Percentiles rank a stretch among this genome's conserved stretches.
Conservation (phyloP, 805 yeast genomes). For the Sugiyamaella smithiae region DNA sequence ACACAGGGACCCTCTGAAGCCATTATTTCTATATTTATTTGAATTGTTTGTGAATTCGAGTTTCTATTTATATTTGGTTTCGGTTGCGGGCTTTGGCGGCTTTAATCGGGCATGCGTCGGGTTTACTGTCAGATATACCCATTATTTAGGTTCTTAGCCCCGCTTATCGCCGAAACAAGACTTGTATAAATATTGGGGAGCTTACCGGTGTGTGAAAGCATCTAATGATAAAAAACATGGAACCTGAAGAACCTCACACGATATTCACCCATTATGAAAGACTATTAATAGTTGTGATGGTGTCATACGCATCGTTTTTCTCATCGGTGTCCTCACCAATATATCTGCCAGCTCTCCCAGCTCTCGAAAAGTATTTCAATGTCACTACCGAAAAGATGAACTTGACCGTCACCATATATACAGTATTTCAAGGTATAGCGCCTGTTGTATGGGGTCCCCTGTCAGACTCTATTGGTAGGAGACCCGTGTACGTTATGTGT, state of each 20-base stretch:
- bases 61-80: no score
- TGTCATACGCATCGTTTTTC: conserved; percentile 47
- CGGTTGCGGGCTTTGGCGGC: no score
- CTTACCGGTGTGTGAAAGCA: no score
- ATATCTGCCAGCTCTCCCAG: conserved; percentile 72
- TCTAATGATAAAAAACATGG: no score
- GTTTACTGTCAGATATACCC: no score
- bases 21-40: no score
- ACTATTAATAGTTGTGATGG: conserved; percentile 4
- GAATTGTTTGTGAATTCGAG: no score
- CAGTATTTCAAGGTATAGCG: conserved; percentile 69
- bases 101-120: no score
- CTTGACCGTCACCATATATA: conserved; percentile 70
- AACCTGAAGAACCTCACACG: conserved; percentile 4
- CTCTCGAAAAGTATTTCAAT: conserved; percentile 51
- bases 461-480: conserved; percentile 69
- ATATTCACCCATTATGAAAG: conserved; percentile 3
- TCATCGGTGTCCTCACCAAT: conserved; percentile 73
- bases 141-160: no score
- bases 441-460: conserved; percentile 71
- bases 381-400: conserved; percentile 59
- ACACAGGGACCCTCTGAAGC: no score
- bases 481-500: conserved; percentile 61
- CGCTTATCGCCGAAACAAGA: no score
- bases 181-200: no score